Percentiles rank a stretch among this genome's conserved stretches.
Evolutionary conservation across 2,329 filamentous ascomycete genomes (phyloP).

Genomic region (Ophiostoma sp.): DNA sequence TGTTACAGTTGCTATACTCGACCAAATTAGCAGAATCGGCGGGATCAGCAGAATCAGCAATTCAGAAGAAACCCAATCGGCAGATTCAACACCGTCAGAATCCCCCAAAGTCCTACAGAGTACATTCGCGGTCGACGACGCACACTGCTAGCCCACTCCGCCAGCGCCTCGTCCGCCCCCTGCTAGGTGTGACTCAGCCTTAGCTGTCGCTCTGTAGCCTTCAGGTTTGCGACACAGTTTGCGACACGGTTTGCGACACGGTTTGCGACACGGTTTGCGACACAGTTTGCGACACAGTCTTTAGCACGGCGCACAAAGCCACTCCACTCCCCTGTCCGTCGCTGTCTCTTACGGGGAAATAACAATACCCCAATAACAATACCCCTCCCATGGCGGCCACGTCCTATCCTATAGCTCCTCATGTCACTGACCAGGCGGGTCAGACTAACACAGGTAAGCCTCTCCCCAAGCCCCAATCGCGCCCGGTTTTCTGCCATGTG

Average conservation of each 20-base stretch:
- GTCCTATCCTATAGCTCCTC: background rate
- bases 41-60: too few relatives aligned
- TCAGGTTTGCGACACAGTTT: background rate
- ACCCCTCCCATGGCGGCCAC: constrained; percentile 16
- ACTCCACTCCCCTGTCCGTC: constrained; percentile 1
- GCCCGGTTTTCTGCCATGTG: constrained; percentile 1
- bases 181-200: constrained; percentile 16
- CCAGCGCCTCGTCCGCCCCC: constrained; percentile 5
- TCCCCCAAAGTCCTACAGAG: constrained; percentile 3
- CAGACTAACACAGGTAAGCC: constrained; percentile 14
- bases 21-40: background rate
- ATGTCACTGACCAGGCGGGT: constrained; percentile 6
- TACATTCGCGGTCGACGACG: background rate
- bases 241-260: background rate
- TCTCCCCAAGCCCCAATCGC: background rate
- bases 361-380: constrained; percentile 4
- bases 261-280: constrained; percentile 7
- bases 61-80: background rate
- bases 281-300: background rate
- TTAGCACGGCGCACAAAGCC: background rate
- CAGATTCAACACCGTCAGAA: background rate
- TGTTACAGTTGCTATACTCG: background rate
- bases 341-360: constrained; percentile 13
- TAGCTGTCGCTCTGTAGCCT: constrained; percentile 7
- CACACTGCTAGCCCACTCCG: background rate